Conservation (phyloP, 345 rosid species). For the Ceriops tagal region DNA sequence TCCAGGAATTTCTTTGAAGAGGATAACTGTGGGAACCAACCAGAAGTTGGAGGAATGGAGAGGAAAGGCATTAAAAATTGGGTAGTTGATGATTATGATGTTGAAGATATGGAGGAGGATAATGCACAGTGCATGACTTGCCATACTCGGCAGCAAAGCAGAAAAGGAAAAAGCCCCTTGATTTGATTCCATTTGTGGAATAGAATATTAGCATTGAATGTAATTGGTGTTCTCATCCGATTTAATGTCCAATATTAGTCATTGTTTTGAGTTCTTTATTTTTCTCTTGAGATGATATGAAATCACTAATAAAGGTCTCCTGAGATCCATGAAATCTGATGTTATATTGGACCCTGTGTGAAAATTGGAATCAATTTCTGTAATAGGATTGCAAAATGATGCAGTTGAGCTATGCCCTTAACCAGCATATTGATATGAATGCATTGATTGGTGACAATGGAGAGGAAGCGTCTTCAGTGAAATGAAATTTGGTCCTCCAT, state of each 20-base stretch:
- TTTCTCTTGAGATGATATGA: background rate
- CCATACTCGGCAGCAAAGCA: conserved; percentile 22
- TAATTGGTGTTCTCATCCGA: too few species aligned
- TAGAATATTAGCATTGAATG: background rate
- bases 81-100: conserved; percentile 30
- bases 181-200: conserved; percentile 1
- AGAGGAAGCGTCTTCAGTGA: too few species aligned
- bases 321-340: background rate
- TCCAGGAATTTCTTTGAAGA: conserved; percentile 18
- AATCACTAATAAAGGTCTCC: background rate
- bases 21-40: conserved; percentile 15
- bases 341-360: background rate
- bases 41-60: conserved; percentile 19
- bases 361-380: background rate
- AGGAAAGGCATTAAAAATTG: conserved; percentile 11
- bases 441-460: too few species aligned
- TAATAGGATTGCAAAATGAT: background rate
- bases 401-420: too few species aligned
- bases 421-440: too few species aligned
- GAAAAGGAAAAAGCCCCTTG: conserved; percentile 28
- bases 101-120: conserved; percentile 21
- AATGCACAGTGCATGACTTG: conserved; percentile 32
- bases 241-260: background rate
- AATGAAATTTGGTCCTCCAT: too few species aligned
- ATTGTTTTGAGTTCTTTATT: background rate